Evolutionary conservation across 495 filamentous ascomycete species (phyloP), one percentile per base, ranked within the genome.

Genomic region (Hypomontagnella monticulosa): DNA sequence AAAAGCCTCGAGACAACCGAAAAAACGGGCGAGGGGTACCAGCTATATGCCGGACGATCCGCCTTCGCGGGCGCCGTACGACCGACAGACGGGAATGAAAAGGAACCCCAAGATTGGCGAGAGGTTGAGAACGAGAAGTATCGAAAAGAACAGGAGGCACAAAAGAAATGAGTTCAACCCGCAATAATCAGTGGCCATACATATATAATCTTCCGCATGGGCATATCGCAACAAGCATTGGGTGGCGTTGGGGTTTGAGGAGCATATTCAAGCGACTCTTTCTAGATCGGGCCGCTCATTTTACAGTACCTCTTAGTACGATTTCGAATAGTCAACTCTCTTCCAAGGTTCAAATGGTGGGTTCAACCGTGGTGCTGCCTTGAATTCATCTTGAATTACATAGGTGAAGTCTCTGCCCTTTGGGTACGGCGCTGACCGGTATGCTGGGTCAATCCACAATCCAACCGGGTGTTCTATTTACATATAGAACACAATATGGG

Each of bases 11-110:
- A 93, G 69, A 83, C 90, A 46, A 81, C 80, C 36, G 85, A 84
- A 32, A 79, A 81, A 41, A 72, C 78, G 16, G 75, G 77, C 46
- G 81, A 82, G 16, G 80, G 81, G 4, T 81, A 83, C 57, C 90
- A 93, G 74, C 73, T 97, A 48, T 97, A 97, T 76, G 91, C 86
- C 7, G 93, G 93, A 30, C 86, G 84, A 71, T 84, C 87, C 20
- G 90, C 89, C 32, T 93, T 89, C 74, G 77, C 82, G 34, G 81
- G 82, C 19, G 79, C 83, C 40, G 77, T 72, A 27, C 76, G 76
- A 64, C 73, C 73, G 62, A 85, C 84, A 16, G 77, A 78, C 53
- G 84, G 84, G 37, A 79, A 83, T 69, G 80, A 81, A 64, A 78
- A 79, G 51, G 79, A 71, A 19, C 80, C 81, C 1, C 57, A 70